A percentile compares a stretch with the other conserved stretches of the same genome.
These are phyloP conservation scores for Auriscalpium vulgare DNA, from an alignment of 768 basidiomycete genomes.

Conservation along the genomic window DNA sequence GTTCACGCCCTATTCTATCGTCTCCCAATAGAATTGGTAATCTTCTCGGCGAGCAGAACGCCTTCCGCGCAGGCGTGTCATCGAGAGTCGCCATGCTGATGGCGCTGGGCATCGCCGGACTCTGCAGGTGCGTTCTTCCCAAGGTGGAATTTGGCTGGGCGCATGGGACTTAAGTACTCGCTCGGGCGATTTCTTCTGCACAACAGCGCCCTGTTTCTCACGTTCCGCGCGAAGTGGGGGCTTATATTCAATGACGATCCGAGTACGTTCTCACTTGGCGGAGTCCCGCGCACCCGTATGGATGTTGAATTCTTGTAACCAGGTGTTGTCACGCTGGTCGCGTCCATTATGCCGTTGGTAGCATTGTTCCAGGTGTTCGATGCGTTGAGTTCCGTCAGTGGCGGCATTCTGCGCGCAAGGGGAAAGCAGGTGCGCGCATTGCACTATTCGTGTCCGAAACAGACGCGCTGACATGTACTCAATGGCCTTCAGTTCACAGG, in stretches of 20 bases:
- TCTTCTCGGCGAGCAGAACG: slow-evolving; percentile 74
- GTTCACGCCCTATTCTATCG: background rate
- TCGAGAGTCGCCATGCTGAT: slow-evolving; percentile 59
- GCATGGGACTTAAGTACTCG: background rate
- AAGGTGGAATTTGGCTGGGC: background rate
- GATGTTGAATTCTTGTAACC: background rate
- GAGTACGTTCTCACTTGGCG: slow-evolving; percentile 14
- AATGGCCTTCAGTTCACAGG: slow-evolving; percentile 44
- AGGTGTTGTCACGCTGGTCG: slow-evolving; percentile 40
- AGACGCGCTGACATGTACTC: too few relatives aligned
- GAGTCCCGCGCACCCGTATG: background rate
- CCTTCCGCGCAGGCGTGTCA: slow-evolving; percentile 62
- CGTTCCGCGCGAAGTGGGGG: slow-evolving; percentile 43
- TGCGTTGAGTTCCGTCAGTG: slow-evolving; percentile 55
- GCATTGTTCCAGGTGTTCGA: slow-evolving; percentile 85
- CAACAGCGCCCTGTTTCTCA: slow-evolving; percentile 32
- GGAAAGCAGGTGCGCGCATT: slow-evolving; percentile 55
- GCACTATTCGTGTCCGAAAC: too few relatives aligned
- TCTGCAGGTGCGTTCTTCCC: slow-evolving; percentile 46
- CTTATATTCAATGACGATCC: slow-evolving; percentile 53
- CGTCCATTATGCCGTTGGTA: slow-evolving; percentile 49
- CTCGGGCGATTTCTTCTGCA: background rate
- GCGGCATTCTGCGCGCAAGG: slow-evolving; percentile 74
- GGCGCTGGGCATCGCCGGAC: slow-evolving; percentile 52
- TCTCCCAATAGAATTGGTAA: slow-evolving; percentile 63